A percentile compares a stretch with the other conserved stretches of the same genome.
phyloP scores from a whole-genome alignment of 805 yeast species.

The Myxozyma sirexii region DNA sequence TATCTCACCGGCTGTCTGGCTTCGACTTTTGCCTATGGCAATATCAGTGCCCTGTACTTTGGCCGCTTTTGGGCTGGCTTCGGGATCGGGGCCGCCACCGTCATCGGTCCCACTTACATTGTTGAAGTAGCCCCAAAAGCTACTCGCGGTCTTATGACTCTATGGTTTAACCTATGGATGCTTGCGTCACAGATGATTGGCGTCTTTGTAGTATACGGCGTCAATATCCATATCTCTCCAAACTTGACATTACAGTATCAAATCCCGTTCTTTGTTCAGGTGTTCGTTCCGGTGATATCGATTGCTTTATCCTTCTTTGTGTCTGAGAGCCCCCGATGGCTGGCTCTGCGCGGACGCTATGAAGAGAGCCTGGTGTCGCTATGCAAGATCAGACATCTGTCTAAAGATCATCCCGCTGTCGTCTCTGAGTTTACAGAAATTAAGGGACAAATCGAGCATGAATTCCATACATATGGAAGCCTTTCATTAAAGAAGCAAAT shows the following conservation, averaged over 20 bases:
- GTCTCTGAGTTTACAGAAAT: slow-evolving; percentile 6
- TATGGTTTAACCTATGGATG: slow-evolving; percentile 22
- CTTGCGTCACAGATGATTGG: slow-evolving; percentile 17
- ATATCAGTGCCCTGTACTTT: slow-evolving; percentile 11
- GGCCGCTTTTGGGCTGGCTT: slow-evolving; percentile 22
- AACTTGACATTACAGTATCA: slow-evolving; percentile 9
- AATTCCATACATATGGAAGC: background rate
- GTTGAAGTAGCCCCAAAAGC: slow-evolving; percentile 22
- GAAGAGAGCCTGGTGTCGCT: slow-evolving; percentile 11
- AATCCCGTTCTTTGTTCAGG: slow-evolving; percentile 18
- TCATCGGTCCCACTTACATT: slow-evolving; percentile 24
- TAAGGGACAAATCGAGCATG: background rate
- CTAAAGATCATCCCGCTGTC: background rate
- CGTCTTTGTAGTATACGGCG: slow-evolving; percentile 18
- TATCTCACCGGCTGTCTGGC: slow-evolving; percentile 17
- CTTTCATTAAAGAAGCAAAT: slow-evolving; percentile 1
- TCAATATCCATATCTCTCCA: slow-evolving; percentile 6
- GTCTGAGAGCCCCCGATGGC: slow-evolving; percentile 19
- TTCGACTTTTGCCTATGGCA: slow-evolving; percentile 14
- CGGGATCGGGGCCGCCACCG: slow-evolving; percentile 20
- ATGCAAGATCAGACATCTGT: slow-evolving; percentile 5
- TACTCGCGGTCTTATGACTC: slow-evolving; percentile 21
- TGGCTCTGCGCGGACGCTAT: slow-evolving; percentile 5
- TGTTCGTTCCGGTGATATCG: slow-evolving; percentile 8
- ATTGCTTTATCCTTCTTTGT: slow-evolving; percentile 9